Evolutionary conservation across 352 stramenopile genomes (phyloP), one percentile per base, ranked within the genome.

Genomic region (Phytopythium cucurbitacearum): DNA sequence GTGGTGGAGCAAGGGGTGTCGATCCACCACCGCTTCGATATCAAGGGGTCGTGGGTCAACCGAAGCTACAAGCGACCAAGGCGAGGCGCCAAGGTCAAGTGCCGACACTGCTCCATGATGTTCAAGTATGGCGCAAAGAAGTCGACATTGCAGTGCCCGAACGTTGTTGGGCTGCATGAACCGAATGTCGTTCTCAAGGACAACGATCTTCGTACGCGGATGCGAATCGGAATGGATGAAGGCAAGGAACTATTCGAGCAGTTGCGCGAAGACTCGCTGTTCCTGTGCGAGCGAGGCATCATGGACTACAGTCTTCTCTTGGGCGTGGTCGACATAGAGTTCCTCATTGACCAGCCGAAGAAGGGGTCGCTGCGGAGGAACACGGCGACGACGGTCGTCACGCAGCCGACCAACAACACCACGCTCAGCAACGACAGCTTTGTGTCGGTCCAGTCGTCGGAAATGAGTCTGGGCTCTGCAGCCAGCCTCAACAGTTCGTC

Each of bases 251-350:
- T 94, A 12, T 92, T 77, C 48, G 72, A 89, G 32, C 67, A 88
- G 35, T 48, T 96, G 40, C 65, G 72, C 0, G 69, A 86, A 9
- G 87, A 96, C 62, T 90, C 80, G 35, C 42, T 81, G 0, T 94
- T 96, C 48, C 57, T 96, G 3, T 81, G 76, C 45, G 51, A 76
- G 7, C 58, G 87, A 1, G 85, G 85, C 4, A 95, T 96, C 55
- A 97, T 97, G 88, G 88, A 97, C 58, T 97, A 97, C 66, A 94
- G 80, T 51, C 56, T 97, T 13, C 60, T 97, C n/a, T 64, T 97
- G 1, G 87, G 87, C 7, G 80, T 96, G 21, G 79, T 86, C 50
- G 80, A 93, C 53, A 87, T 91, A 35, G 80, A 92, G 57, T 94
- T 91, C 54, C 65, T 76, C 5, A 83, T 93, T 36, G 85, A 93